Evolutionary conservation across 495 filamentous ascomycete species (phyloP), one percentile per base, ranked within the genome.

Genomic region (Jackrogersella minutella): DNA sequence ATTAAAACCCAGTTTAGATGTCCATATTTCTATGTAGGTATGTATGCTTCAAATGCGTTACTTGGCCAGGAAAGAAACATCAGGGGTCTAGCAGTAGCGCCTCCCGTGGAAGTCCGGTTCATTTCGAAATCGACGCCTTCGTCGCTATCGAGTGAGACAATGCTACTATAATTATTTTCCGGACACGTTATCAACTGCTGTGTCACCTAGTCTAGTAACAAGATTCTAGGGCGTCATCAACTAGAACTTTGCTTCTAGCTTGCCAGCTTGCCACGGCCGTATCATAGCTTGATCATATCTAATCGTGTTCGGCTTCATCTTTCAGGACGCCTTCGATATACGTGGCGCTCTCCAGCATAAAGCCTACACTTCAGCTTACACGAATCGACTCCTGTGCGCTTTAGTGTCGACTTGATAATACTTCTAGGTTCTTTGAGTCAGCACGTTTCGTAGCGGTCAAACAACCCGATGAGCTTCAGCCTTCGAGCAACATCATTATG

Each of bases 51-150:
- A 11, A 21, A 5, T 49, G 28, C 49, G 2, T 21, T 16, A 21
- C 41, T 62, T 7, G n/a, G n/a, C n/a, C n/a, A 30, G 36, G 59
- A 62, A 62, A 62, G 31, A 43, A 54, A 68, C 17, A 24, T 31
- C 26, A 5, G 3, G 22, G 6, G 17, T 5, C 47, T 16, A 54
- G 54, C 54, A 30, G 16, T 10, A 57, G 28, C 16, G 8, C 37
- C 37, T 52, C 31, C 47, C 39, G 43, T 28, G 39, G 34, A 46
- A 16, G 11, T 44, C 51, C 44, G 10, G 7, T 19, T 39, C 31
- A 13, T 36, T 31, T 50, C 31, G 28, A 59, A 62, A 53, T 58
- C 33, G 22, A 49, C 39, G 17, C 33, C 47, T n/a, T 41, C 10
- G 13, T 36, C 9, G 31, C 34, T 26, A 21, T 55, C 19, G 7